Conservation (phyloP, 495 filamentous ascomycete genomes). For the Penicillium crystallinum region DNA sequence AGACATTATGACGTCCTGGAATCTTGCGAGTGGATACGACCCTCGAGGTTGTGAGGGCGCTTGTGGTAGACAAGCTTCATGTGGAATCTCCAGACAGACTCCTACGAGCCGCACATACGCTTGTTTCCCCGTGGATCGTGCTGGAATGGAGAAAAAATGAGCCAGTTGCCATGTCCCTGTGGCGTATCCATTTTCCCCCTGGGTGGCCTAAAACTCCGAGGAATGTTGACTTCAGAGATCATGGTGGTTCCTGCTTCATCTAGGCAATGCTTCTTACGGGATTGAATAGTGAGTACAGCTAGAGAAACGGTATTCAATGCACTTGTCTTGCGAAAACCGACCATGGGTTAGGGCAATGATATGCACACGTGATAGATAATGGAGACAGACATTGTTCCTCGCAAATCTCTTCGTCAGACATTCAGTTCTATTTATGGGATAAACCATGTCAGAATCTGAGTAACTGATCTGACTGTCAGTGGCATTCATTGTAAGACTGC, state of each 20-base stretch:
- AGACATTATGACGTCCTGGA: constrained; percentile 15
- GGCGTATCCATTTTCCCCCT: constrained; percentile 9
- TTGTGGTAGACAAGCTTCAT: constrained; percentile 10
- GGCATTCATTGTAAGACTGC: too few relatives aligned
- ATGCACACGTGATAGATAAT: not conserved
- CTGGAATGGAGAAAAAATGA: constrained; percentile 25
- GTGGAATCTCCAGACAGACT: constrained; percentile 9
- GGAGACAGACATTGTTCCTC: too few relatives aligned
- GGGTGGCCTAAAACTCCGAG: constrained; percentile 14
- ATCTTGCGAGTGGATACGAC: constrained; percentile 8
- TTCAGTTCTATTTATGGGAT: not conserved
- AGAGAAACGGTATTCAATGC: too few relatives aligned
- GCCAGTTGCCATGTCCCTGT: constrained; percentile 15
- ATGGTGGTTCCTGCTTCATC: not conserved
- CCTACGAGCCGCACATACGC: not conserved
- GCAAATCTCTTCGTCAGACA: too few relatives aligned
- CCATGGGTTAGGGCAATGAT: not conserved
- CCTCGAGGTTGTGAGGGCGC: not conserved
- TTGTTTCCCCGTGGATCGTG: constrained; percentile 7
- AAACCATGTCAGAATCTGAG: too few relatives aligned
- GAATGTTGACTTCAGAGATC: constrained; percentile 13
- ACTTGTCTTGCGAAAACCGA: not conserved
- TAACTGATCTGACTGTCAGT: too few relatives aligned
- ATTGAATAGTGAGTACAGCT: too few relatives aligned
- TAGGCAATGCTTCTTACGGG: too few relatives aligned